Evolutionary conservation across 2,329 filamentous ascomycete genomes (phyloP), one percentile per base, ranked within the genome.

Genomic region (Diaporthe nobilis): DNA sequence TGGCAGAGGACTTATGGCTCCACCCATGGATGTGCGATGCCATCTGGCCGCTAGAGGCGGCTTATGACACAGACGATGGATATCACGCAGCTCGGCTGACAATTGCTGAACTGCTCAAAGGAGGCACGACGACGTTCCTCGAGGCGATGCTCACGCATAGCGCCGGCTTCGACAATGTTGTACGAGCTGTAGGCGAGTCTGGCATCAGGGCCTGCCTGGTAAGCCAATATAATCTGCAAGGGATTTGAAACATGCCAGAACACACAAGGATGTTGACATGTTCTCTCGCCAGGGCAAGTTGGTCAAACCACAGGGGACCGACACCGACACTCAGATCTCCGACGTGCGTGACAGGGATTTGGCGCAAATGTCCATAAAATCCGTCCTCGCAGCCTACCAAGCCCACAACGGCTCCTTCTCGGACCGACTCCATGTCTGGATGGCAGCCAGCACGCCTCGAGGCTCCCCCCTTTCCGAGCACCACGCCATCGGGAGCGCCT

Each of bases 1-100:
- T 85, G 9, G 88, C 87, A 0, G 88, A 90, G 77, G 86, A 89
- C 75, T 80, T 89, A 9, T 85, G 86, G 60, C 82, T 89, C 8
- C 86, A 88, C 25, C 84, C 84, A 0, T 89, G 87, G 88, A 83
- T 89, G 5, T 89, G 87, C 77, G 87, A 89, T 77, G 81, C 84
- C 1, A 88, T 89, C 57, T 89, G 87, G 87, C 81, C 81, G 8
- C 76, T 82, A 1, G 81, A 82, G 76, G 80, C 80, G 4, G 61
- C 76, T 28, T 82, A 80, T 73, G 73, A 77, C 65, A 80, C 81
- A 4, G 84, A 85, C 47, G 87, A 89, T 80, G 88, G 87, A 25
- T 88, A 88, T 78, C 84, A 85, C 4, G 87, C 87, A 7, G 86
- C 86, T 2, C 80, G 85, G 8, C 80, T 89, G 53, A 88, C 84